Conservation (phyloP, 2,329 filamentous ascomycete genomes). For the Pseudogymnoascus sp. region DNA sequence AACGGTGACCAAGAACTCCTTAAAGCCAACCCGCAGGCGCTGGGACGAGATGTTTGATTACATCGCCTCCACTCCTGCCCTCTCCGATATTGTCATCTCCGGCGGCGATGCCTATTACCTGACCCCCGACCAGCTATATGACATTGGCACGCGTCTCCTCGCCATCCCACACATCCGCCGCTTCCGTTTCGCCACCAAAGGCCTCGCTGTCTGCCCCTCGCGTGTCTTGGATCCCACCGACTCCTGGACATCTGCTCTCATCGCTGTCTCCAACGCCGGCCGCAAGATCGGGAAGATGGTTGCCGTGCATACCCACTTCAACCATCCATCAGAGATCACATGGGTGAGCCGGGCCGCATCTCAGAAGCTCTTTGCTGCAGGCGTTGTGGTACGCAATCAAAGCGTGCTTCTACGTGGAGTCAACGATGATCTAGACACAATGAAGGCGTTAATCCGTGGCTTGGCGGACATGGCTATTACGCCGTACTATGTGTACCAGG, state of each 20-base stretch:
- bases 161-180: slow-evolving; percentile 51
- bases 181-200: slow-evolving; percentile 56
- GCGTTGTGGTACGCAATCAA: slow-evolving; percentile 53
- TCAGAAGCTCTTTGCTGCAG: slow-evolving; percentile 42
- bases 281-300: slow-evolving; percentile 49
- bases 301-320: slow-evolving; percentile 59
- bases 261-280: slow-evolving; percentile 44
- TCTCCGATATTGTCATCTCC: slow-evolving; percentile 56
- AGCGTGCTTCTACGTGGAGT: slow-evolving; percentile 51
- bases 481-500: slow-evolving; percentile 60
- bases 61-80: slow-evolving; percentile 41
- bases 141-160: slow-evolving; percentile 50
- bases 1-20: slow-evolving; percentile 39
- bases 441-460: slow-evolving; percentile 45
- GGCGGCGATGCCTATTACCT: slow-evolving; percentile 57
- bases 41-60: slow-evolving; percentile 53
- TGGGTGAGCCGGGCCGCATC: slow-evolving; percentile 50
- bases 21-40: slow-evolving; percentile 35
- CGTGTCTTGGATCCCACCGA: slow-evolving; percentile 47
- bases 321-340: slow-evolving; percentile 54
- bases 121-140: slow-evolving; percentile 41
- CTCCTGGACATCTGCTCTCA: slow-evolving; percentile 45
- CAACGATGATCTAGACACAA: slow-evolving; percentile 48
- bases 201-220: slow-evolving; percentile 50
- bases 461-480: slow-evolving; percentile 49